Evolutionary conservation across 345 rosid species (phyloP).

Genomic region (Brassica rapa): DNA sequence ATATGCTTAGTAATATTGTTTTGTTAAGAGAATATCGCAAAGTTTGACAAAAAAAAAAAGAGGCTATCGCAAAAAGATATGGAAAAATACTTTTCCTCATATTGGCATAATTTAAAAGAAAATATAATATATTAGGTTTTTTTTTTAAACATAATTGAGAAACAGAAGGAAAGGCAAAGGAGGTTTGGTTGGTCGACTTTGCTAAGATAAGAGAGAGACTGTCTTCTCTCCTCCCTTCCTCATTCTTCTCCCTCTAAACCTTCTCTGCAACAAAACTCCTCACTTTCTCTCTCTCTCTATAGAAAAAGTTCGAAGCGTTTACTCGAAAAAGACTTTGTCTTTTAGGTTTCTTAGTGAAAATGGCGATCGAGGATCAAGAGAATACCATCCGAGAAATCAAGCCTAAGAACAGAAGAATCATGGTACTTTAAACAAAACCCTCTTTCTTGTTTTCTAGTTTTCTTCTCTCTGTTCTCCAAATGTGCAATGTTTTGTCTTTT

Average conservation of each 20-base stretch:
- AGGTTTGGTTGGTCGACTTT: constrained; percentile 44
- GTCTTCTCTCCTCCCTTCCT: constrained; percentile 19
- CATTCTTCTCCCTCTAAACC: constrained; percentile 4
- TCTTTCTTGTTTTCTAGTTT: not conserved
- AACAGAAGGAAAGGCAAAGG: constrained; percentile 49
- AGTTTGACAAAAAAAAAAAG: not conserved
- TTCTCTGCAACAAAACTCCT: constrained; percentile 28
- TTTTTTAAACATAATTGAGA: not conserved
- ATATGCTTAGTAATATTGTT: not conserved
- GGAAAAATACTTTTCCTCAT: not conserved
- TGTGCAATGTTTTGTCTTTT: not conserved
- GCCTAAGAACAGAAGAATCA: constrained; percentile 79
- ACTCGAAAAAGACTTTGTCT: constrained; percentile 19
- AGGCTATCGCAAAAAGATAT: constrained; percentile 5
- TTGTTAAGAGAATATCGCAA: not conserved
- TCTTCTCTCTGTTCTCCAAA: not conserved
- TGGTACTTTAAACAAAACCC: constrained; percentile 47
- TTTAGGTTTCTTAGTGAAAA: not conserved
- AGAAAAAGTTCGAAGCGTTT: constrained; percentile 26
- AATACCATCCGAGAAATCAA: constrained; percentile 44
- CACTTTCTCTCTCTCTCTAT: constrained; percentile 20
- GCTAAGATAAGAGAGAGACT: constrained; percentile 71
- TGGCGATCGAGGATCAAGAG: not conserved
- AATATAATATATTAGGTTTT: not conserved
- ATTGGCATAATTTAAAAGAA: not conserved